These are phyloP conservation scores for Rhodotorula diobovata DNA, from an alignment of 768 basidiomycete species.

Conservation along the genomic window DNA sequence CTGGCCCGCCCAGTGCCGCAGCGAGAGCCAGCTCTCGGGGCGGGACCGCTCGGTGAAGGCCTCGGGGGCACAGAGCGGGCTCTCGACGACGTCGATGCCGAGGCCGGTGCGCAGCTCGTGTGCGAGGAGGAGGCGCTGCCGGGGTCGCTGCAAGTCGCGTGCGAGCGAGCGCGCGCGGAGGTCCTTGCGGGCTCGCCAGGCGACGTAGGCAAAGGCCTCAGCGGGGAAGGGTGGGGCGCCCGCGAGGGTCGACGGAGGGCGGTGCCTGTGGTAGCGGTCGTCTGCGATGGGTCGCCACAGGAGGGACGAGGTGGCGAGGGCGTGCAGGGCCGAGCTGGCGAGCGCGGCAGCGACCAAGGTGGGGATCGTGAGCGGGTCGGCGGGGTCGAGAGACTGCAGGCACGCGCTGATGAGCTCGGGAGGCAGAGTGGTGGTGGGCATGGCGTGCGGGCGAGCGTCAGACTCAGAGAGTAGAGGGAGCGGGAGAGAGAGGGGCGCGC, in stretches of 20 bases:
- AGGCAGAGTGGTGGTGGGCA: background rate
- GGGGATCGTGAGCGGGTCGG: background rate
- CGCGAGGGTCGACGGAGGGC: background rate
- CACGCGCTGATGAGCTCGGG: slow-evolving; percentile 17
- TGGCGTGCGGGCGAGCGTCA: no score
- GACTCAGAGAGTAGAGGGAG: no score
- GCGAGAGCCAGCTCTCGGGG: slow-evolving; percentile 9
- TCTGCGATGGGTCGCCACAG: slow-evolving; percentile 13
- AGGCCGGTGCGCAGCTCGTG: background rate
- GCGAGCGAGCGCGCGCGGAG: background rate
- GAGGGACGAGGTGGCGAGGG: background rate
- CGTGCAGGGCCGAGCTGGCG: background rate
- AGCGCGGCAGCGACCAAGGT: slow-evolving; percentile 17
- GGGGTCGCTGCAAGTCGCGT: slow-evolving; percentile 5
- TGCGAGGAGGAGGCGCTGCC: background rate
- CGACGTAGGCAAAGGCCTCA: background rate
- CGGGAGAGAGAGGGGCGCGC: background rate
- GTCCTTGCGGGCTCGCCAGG: background rate
- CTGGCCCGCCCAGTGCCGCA: slow-evolving; percentile 12
- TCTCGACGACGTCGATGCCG: slow-evolving; percentile 21
- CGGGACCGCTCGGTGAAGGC: background rate
- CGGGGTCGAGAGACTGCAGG: background rate
- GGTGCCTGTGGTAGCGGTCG: background rate
- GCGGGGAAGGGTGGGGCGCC: no score
- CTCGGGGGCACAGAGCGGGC: background rate